These are phyloP conservation scores for Phytophthora brassicae DNA, from an alignment of 352 stramenopile genomes.

Conservation along the genomic window DNA sequence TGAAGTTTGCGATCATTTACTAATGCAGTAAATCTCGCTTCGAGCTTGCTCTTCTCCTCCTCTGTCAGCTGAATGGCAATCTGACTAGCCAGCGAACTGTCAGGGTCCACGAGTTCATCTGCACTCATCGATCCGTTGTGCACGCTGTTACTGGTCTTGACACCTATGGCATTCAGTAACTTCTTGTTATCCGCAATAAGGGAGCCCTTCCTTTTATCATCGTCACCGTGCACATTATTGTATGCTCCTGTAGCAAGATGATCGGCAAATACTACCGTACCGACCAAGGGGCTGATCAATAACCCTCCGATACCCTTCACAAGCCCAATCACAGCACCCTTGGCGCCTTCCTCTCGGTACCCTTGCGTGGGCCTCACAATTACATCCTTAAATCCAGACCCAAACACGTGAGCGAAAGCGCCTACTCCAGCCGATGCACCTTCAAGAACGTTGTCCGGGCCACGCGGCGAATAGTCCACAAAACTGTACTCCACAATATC, in stretches of 20 bases:
- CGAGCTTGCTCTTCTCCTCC: slow-evolving; percentile 43
- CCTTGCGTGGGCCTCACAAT: slow-evolving; percentile 60
- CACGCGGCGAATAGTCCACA: slow-evolving; percentile 64
- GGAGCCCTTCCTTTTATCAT: slow-evolving; percentile 49
- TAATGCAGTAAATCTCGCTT: slow-evolving; percentile 41
- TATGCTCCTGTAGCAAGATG: slow-evolving; percentile 65
- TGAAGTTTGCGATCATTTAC: slow-evolving; percentile 38
- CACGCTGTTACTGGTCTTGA: slow-evolving; percentile 41
- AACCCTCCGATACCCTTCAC: slow-evolving; percentile 57
- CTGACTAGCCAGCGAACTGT: slow-evolving; percentile 30
- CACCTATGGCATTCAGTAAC: slow-evolving; percentile 36
- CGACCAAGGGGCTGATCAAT: slow-evolving; percentile 56
- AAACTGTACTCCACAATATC: slow-evolving; percentile 64
- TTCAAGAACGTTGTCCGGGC: slow-evolving; percentile 52
- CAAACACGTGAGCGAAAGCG: slow-evolving; percentile 67
- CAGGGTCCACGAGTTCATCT: slow-evolving; percentile 40
- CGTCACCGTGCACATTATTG: slow-evolving; percentile 47
- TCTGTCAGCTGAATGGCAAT: slow-evolving; percentile 46
- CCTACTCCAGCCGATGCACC: slow-evolving; percentile 54
- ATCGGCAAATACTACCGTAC: slow-evolving; percentile 62
- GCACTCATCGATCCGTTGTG: slow-evolving; percentile 56
- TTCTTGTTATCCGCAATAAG: slow-evolving; percentile 55
- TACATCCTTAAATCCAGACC: slow-evolving; percentile 60
- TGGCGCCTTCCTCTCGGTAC: slow-evolving; percentile 59
- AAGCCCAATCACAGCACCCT: slow-evolving; percentile 60